Evolutionary conservation across 2,329 filamentous ascomycete species (phyloP), one percentile per base, ranked within the genome.

Genomic region (Ophiocordyceps camponoti-floridani): DNA sequence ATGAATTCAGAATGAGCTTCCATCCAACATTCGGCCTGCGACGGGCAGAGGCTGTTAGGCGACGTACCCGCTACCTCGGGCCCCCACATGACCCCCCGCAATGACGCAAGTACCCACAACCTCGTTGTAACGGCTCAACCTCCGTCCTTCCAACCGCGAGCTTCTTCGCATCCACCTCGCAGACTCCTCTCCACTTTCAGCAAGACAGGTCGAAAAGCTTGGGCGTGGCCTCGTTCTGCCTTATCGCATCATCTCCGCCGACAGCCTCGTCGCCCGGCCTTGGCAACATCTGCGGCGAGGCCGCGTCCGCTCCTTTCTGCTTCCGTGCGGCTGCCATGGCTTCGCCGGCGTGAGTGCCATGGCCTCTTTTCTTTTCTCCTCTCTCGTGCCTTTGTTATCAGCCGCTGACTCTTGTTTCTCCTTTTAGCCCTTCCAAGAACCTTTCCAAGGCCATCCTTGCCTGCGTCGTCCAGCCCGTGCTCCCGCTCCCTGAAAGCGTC

Each of bases 401-500:
- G 5, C 2, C n/a, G 27, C 41, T 42, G 41, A 42, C 41, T 44
- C 45, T 47, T 42, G 19, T 43, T 44, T 50, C 49, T 48, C 47
- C 47, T 42, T 48, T 31, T 51, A 77, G 73, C 49, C 70, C 72
- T n/a, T 62, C 74, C 41, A 79, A 75, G 56, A 75, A 80, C 53
- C 66, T 81, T 42, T 62, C 64, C 51, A 79, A 74, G 62, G 69
- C 72, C 45, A 67, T 80, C 56, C 63, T 63, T 45, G 58, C 61
- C 54, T 73, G 68, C 56, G 52, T 74, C 42, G 47, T 54, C 47
- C 60, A 68, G n/a, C 69, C 72, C 16, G 61, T 55, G 28, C 59
- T 77, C 18, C 82, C 82, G 9, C 71, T 88, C 1, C 79, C 84
- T 42, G 70, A 80, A 50, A 75, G 81, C 46, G 65, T 86, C 44